Conservation (phyloP, 2,329 filamentous ascomycete species). For the Apiospora hydei region DNA sequence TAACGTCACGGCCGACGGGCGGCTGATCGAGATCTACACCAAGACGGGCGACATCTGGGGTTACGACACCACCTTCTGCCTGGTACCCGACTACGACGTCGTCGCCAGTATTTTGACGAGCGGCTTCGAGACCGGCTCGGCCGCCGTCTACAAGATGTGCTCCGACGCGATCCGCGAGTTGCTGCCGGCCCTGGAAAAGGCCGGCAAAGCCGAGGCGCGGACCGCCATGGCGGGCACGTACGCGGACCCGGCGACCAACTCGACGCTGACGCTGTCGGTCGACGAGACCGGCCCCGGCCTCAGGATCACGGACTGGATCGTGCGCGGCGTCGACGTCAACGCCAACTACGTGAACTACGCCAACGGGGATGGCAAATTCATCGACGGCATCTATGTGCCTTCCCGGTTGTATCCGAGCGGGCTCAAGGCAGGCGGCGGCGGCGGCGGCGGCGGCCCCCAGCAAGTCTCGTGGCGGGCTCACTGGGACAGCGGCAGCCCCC, state of each 20-base stretch:
- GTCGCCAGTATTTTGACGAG: slow-evolving; percentile 37
- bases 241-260: background rate
- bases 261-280: slow-evolving; percentile 34
- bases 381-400: slow-evolving; percentile 26
- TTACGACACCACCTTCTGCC: slow-evolving; percentile 38
- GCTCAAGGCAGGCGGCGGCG: slow-evolving; percentile 22
- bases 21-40: slow-evolving; percentile 40
- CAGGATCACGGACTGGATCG: slow-evolving; percentile 36
- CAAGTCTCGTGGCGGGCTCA: slow-evolving; percentile 11
- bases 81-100: slow-evolving; percentile 41
- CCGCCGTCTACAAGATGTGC: slow-evolving; percentile 37
- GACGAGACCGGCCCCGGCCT: slow-evolving; percentile 35
- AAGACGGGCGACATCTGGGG: slow-evolving; percentile 40
- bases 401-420: slow-evolving; percentile 40
- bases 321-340: slow-evolving; percentile 41
- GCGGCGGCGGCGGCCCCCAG: background rate
- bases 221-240: slow-evolving; percentile 36
- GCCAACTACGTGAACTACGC: slow-evolving; percentile 1
- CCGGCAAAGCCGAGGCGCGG: slow-evolving; percentile 35
- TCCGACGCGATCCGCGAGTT: slow-evolving; percentile 27
- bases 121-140: slow-evolving; percentile 40
- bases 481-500: background rate
- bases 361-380: background rate
- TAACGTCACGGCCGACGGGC: slow-evolving; percentile 31
- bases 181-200: slow-evolving; percentile 36